Evolutionary conservation across 1,284 basidiomycete species (phyloP).

Genomic region (Coniferiporia weirii): DNA sequence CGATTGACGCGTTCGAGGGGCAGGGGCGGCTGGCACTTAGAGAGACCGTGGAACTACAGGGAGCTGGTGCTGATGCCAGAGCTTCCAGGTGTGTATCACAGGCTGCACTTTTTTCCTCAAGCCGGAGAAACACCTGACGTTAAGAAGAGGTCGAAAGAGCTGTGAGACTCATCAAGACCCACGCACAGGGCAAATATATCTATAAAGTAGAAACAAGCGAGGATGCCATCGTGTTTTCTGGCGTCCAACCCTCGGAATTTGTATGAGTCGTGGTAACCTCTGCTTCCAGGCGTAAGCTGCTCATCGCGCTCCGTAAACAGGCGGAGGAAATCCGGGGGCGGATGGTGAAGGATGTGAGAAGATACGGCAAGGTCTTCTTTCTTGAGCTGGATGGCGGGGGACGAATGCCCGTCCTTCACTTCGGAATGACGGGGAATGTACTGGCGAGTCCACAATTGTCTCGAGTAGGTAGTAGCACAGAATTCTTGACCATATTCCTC

Average conservation of each 20-base stretch:
- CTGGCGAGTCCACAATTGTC: conserved; percentile 41
- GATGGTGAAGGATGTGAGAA: conserved; percentile 50
- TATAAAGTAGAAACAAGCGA: conserved; percentile 53
- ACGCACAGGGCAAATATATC: conserved; percentile 56
- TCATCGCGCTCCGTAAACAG: conserved; percentile 31
- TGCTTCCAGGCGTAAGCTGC: neutral
- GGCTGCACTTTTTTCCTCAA: neutral
- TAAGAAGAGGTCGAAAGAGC: conserved; percentile 8
- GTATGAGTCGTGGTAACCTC: conserved; percentile 36
- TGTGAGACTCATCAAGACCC: conserved; percentile 46
- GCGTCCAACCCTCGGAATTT: conserved; percentile 55
- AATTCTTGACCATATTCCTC: neutral
- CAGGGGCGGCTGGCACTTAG: too few relatives aligned
- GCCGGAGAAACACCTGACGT: neutral
- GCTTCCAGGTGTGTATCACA: conserved; percentile 46
- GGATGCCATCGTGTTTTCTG: conserved; percentile 69
- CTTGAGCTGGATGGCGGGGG: conserved; percentile 62
- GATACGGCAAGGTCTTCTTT: conserved; percentile 69
- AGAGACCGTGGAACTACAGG: too few relatives aligned
- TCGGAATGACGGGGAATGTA: conserved; percentile 83
- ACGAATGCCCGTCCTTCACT: conserved; percentile 66
- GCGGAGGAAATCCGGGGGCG: conserved; percentile 55
- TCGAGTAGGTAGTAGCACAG: neutral
- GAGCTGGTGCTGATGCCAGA: conserved; percentile 47
- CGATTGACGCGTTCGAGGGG: too few relatives aligned